Evolutionary conservation across 2,329 filamentous ascomycete genomes (phyloP), one percentile per base, ranked within the genome.

Genomic region (Colletotrichum tamarilloi): DNA sequence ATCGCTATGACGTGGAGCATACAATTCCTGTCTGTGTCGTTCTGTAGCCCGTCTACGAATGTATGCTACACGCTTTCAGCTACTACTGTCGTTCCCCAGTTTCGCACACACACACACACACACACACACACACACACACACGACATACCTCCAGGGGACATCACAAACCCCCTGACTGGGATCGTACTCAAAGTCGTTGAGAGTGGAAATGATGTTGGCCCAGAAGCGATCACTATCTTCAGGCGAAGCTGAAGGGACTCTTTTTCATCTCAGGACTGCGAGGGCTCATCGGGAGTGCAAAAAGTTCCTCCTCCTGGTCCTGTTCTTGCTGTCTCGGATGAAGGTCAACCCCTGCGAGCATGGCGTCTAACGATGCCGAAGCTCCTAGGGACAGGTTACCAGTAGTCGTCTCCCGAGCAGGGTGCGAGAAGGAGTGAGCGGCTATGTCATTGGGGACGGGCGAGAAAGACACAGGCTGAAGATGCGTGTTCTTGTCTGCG

Each of bases 231-330:
- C 3, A 42, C 9, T 16, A 42, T 16, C 52, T 49, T 55, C 24
- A 63, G 11, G n/a, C 55, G 30, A 89, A 83, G 77, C 89, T 91
- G 79, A 98, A 98, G 0, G 95, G 95, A 79, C 94, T 95, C 77
- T 92, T 94, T 66, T 92, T 91, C 87, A 97, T 95, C 77, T 97
- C 95, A 0, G 95, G 95, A 78, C 94, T 95, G 63, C 95, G 88
- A 1, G 95, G 95, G 78, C 94, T 96, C 84, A 98, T 91, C 1
- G 94, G 95, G 65, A 97, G 88, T 0, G 95, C 95, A 79, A 98
- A 98, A 2, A 98, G 86, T 53, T 94, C 95, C 72, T 97, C 95
- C 76, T 95, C 93, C 0, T 88, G 89, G 53, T 92, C 90, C 71
- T 84, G 80, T 73, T 82, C 81, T 62, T 79, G 75, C 22, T 80